A percentile compares a stretch with the other conserved stretches of the same genome.
phyloP scores from a whole-genome alignment of 2,329 filamentous ascomycete species.

The Fusarium sp. region DNA sequence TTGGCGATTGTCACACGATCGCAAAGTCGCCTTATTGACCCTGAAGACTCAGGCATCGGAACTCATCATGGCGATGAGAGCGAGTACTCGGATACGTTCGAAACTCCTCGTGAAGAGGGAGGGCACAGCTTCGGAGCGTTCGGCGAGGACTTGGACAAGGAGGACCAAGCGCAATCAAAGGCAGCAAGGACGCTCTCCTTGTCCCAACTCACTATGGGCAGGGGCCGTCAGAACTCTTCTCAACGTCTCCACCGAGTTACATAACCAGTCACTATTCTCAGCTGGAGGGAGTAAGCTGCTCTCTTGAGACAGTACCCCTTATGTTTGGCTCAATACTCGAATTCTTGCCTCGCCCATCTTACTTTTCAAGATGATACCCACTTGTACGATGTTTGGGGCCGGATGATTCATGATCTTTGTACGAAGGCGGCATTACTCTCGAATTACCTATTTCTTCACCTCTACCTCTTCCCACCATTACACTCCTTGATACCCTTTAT shows the following conservation, averaged over 20 bases:
- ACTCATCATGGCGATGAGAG: constrained; percentile 59
- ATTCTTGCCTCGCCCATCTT: background rate
- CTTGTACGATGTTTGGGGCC: constrained; percentile 29
- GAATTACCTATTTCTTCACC: constrained; percentile 9
- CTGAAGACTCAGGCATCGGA: constrained; percentile 57
- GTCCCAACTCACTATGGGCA: constrained; percentile 69
- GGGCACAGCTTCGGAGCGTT: constrained; percentile 58
- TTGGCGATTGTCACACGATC: constrained; percentile 30
- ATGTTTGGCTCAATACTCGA: background rate
- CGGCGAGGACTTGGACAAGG: constrained; percentile 61
- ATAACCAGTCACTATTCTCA: constrained; percentile 28
- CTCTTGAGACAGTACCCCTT: background rate
- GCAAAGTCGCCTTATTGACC: constrained; percentile 46
- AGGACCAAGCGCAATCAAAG: constrained; percentile 61
- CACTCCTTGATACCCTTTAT: constrained; percentile 35
- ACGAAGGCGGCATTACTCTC: constrained; percentile 23
- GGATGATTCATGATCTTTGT: constrained; percentile 42
- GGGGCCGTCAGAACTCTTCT: constrained; percentile 38
- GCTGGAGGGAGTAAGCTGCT: background rate
- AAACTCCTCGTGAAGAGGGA: constrained; percentile 66
- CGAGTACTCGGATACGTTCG: constrained; percentile 64
- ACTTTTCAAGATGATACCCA: constrained; percentile 17
- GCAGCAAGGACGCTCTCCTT: constrained; percentile 76
- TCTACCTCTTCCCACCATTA: constrained; percentile 18
- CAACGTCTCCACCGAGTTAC: constrained; percentile 48